phyloP scores from a whole-genome alignment of 345 rosid species.

The Reutealis trisperma region DNA sequence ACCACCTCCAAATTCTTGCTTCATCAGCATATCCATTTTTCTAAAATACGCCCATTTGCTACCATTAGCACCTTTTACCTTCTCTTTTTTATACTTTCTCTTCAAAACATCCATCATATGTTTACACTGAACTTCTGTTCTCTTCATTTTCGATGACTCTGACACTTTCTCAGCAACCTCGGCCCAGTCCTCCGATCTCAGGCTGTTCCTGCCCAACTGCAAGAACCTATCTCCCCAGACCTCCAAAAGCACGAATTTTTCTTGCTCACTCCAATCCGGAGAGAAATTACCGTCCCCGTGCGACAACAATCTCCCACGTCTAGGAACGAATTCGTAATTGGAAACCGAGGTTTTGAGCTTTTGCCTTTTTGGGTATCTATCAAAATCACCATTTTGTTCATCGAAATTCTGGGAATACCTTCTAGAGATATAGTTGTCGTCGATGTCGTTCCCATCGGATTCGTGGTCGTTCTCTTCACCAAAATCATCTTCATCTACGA shows the following conservation, averaged over 20 bases:
- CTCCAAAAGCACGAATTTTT: conserved; percentile 48
- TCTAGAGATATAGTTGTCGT: conserved; percentile 3
- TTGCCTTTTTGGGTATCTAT: conserved; percentile 43
- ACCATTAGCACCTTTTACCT: conserved; percentile 30
- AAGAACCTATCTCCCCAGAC: conserved; percentile 61
- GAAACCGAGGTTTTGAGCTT: conserved; percentile 31
- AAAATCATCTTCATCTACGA: conserved; percentile 19
- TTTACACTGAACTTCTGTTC: conserved; percentile 48
- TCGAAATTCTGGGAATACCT: conserved; percentile 17
- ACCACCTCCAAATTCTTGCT: conserved; percentile 23
- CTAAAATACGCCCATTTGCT: conserved; percentile 51
- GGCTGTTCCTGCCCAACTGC: conserved; percentile 51
- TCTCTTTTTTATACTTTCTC: conserved; percentile 50
- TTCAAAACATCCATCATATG: conserved; percentile 46
- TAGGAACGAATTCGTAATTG: conserved; percentile 32
- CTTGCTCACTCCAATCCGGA: conserved; percentile 42
- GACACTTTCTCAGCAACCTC: conserved; percentile 56
- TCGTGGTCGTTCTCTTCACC: conserved; percentile 22
- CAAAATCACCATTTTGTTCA: conserved; percentile 26
- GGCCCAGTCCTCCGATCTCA: conserved; percentile 57
- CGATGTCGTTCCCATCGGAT: conserved; percentile 10
- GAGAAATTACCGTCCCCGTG: neutral
- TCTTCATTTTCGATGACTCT: conserved; percentile 26
- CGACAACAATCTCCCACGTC: conserved; percentile 4
- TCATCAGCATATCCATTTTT: conserved; percentile 58